Evolutionary conservation across 768 basidiomycete species (phyloP).

Genomic region (Macrolepiota fuliginosa): DNA sequence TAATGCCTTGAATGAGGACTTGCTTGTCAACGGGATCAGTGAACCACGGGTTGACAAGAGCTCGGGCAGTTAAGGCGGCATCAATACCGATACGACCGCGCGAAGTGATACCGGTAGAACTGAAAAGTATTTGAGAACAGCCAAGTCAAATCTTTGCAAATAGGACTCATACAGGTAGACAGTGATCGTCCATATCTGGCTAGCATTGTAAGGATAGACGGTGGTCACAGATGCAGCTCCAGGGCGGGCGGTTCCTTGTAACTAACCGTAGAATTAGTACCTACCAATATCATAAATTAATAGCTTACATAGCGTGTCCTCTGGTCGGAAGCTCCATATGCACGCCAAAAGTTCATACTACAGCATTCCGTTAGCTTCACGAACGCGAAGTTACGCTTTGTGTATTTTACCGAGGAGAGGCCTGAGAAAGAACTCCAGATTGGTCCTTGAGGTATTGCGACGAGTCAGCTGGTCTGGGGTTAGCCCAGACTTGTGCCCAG

Average conservation of each 20-base stretch:
- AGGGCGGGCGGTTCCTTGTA: slow-evolving; percentile 64
- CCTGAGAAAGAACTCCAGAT: slow-evolving; percentile 56
- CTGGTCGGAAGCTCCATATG: slow-evolving; percentile 43
- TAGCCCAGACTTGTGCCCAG: slow-evolving; percentile 56
- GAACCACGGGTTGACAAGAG: slow-evolving; percentile 57
- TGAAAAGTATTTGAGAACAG: slow-evolving; percentile 16
- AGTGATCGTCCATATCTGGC: slow-evolving; percentile 62
- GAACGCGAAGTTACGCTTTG: not conserved
- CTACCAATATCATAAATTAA: not conserved
- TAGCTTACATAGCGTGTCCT: slow-evolving; percentile 44
- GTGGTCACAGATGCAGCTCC: slow-evolving; percentile 54
- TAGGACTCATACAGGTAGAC: slow-evolving; percentile 43
- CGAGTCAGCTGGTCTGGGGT: slow-evolving; percentile 54
- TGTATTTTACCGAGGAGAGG: slow-evolving; percentile 49
- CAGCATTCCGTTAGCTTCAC: not conserved
- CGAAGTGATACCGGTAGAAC: slow-evolving; percentile 58
- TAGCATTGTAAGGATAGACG: slow-evolving; percentile 47
- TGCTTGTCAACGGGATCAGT: slow-evolving; percentile 55
- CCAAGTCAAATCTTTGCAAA: not conserved
- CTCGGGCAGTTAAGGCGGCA: slow-evolving; percentile 43
- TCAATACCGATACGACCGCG: slow-evolving; percentile 65
- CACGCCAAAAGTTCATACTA: slow-evolving; percentile 56
- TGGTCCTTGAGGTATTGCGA: slow-evolving; percentile 49
- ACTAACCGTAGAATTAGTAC: slow-evolving; percentile 22
- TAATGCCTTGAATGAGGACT: slow-evolving; percentile 47